Evolutionary conservation across 768 basidiomycete species (phyloP).

Genomic region (Tylopilus plumbeoviolaceoides): DNA sequence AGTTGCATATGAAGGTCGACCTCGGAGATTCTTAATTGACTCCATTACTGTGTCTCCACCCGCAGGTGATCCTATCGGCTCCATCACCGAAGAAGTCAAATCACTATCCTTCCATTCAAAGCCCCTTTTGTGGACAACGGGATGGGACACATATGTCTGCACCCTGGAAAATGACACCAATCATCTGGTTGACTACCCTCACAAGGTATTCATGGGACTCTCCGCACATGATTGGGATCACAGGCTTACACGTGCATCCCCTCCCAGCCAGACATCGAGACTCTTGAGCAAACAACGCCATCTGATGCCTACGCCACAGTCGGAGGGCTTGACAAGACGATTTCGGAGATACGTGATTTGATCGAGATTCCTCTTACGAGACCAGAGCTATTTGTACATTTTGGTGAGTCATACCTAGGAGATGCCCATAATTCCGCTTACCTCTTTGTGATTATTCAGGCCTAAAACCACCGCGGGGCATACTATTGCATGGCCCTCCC

Average conservation of each 20-base stretch:
- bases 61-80: constrained; percentile 19
- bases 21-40: constrained; percentile 53
- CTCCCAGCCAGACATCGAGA: constrained; percentile 44
- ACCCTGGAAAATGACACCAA: constrained; percentile 32
- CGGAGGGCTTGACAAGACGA: constrained; percentile 86
- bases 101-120: constrained; percentile 41
- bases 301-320: constrained; percentile 73
- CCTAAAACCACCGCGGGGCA: constrained; percentile 94
- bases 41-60: constrained; percentile 36
- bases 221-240: too few species aligned
- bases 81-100: constrained; percentile 40
- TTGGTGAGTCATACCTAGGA: constrained; percentile 43
- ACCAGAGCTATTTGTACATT: constrained; percentile 77
- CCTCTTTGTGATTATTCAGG: constrained; percentile 38
- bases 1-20: constrained; percentile 57
- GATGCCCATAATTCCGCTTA: constrained; percentile 16
- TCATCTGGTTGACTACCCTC: constrained; percentile 26
- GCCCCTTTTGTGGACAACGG: constrained; percentile 52
- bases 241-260: constrained; percentile 13
- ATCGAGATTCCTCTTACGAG: constrained; percentile 81
- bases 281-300: constrained; percentile 38
- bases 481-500: constrained; percentile 91
- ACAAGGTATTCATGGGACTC: constrained; percentile 31
- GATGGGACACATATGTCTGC: constrained; percentile 64
- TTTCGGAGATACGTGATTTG: constrained; percentile 78